Base-by-base conservation (phyloP, 2,329 filamentous ascomycete genomes). In the Neocatenulostroma microsporum region DNA sequence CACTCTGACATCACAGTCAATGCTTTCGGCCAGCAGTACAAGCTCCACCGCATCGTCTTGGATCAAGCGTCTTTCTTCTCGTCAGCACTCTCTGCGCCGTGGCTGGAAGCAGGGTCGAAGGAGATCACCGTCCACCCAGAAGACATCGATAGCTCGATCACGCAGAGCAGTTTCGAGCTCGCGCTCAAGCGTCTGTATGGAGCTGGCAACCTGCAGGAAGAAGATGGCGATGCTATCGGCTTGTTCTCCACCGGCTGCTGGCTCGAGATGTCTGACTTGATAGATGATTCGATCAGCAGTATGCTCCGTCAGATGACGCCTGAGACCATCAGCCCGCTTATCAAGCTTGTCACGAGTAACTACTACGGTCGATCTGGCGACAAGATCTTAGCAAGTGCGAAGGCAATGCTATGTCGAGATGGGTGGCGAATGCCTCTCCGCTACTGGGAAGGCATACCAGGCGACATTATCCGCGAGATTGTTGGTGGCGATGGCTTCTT, bases 401-500 rank as follows among this genome's bases (percentile, higher is more conserved):
- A 74, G 47, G 68, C 72, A 4, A 74, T 74, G 70, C 58, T 76
- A 7, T 74, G 70, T 48, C 60, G 71, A 37, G 70, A 73, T 49
- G 72, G 72, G 5, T 74, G 69, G 69, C 64, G 69, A 41, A 76
- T 76, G 72, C 62, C 68, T 5, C 45, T 69, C 12, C 62, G 60
- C 43, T 66, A 67, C 41, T 77, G 73, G 73, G 72, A 76, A 43
- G 68, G 67, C 13, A 73, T 76, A 36, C 71, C 72, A 4, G 70
- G 70, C 5, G 73, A 76, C 42, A 66, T 75, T 36, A 63, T 74
- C 28, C 64, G 72, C n/a, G 73, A 76, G 44, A 70, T 76, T n/a
- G 66, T 76, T 21, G 73, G 71, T 7, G 72, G 70, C 8, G 73
- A 77, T 50, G 72, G 73, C 20, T 76, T 76, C 54, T 77, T 70